phyloP scores from a whole-genome alignment of 257 asterid genomes.

The Przewalskia tangutica region DNA sequence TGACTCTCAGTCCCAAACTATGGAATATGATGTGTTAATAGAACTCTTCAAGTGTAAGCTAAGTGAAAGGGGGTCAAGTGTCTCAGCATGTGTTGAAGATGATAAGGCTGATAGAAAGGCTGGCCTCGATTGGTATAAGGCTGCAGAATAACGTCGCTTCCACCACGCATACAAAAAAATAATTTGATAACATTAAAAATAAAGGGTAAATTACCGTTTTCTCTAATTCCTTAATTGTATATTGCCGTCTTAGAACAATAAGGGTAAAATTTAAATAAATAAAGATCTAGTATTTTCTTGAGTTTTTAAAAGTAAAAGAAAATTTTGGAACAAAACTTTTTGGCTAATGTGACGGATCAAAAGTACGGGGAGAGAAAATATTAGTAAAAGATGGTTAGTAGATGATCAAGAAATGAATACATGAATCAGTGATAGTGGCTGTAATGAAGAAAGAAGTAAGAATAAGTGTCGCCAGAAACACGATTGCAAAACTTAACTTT shows the following conservation, averaged over 20 bases:
- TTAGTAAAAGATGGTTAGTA: not conserved
- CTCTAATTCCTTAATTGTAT: too few species aligned
- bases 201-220: not conserved
- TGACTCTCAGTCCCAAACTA: too few species aligned
- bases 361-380: not conserved
- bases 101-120: too few species aligned
- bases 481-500: slow-evolving; percentile 9
- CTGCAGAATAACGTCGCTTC: too few species aligned
- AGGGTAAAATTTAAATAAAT: not conserved
- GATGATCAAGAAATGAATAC: slow-evolving; percentile 3
- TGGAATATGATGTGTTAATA: too few species aligned
- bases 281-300: not conserved
- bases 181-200: not conserved
- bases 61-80: too few species aligned
- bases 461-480: slow-evolving; percentile 24
- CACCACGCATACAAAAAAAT: not conserved
- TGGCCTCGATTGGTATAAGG: too few species aligned
- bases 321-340: not conserved
- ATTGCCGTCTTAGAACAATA: too few species aligned
- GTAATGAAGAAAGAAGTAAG: slow-evolving; percentile 26
- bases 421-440: slow-evolving; percentile 20
- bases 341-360: not conserved
- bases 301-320: not conserved
- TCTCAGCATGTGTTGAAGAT: too few species aligned
- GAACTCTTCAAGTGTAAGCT: too few species aligned